A percentile compares a stretch with the other conserved stretches of the same genome.
Conservation (phyloP, 129 eudicot species). For the Gnaphalium uliginosum region DNA sequence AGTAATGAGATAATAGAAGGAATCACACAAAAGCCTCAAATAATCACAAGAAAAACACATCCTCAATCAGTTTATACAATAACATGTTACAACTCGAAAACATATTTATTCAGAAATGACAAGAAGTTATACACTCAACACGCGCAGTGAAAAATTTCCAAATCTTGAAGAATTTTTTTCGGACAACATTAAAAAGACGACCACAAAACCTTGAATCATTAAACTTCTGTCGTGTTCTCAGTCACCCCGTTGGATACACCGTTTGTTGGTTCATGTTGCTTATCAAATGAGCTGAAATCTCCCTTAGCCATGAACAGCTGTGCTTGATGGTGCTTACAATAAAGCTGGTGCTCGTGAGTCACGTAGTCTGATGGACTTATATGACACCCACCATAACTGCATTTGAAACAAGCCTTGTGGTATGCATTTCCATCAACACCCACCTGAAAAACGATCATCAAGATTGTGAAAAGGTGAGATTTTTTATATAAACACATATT, state of each 20-base stretch:
- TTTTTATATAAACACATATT: neutral
- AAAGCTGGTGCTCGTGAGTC: slow-evolving; percentile 66
- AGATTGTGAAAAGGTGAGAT: slow-evolving; percentile 1
- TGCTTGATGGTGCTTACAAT: slow-evolving; percentile 65
- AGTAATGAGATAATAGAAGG: neutral
- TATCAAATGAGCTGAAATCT: slow-evolving; percentile 55
- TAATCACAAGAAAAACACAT: slow-evolving; percentile 36
- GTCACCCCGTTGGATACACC: slow-evolving; percentile 40
- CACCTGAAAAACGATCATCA: slow-evolving; percentile 51
- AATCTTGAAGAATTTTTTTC: slow-evolving; percentile 29
- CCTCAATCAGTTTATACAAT: slow-evolving; percentile 31
- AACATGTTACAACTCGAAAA: slow-evolving; percentile 28
- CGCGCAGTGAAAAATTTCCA: slow-evolving; percentile 18
- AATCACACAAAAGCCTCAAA: slow-evolving; percentile 38
- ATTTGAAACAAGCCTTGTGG: slow-evolving; percentile 64
- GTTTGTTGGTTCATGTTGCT: slow-evolving; percentile 36
- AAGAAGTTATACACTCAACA: slow-evolving; percentile 37
- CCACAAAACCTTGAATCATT: slow-evolving; percentile 10
- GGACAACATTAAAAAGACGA: slow-evolving; percentile 27
- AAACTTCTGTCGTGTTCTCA: slow-evolving; percentile 48
- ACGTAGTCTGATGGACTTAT: slow-evolving; percentile 68
- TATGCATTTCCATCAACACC: slow-evolving; percentile 62
- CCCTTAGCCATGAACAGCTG: slow-evolving; percentile 74
- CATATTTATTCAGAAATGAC: slow-evolving; percentile 24
- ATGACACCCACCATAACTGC: slow-evolving; percentile 70